Evolutionary conservation across 2,329 filamentous ascomycete genomes (phyloP).

Genomic region (Ophiosphaerella herpotricha): DNA sequence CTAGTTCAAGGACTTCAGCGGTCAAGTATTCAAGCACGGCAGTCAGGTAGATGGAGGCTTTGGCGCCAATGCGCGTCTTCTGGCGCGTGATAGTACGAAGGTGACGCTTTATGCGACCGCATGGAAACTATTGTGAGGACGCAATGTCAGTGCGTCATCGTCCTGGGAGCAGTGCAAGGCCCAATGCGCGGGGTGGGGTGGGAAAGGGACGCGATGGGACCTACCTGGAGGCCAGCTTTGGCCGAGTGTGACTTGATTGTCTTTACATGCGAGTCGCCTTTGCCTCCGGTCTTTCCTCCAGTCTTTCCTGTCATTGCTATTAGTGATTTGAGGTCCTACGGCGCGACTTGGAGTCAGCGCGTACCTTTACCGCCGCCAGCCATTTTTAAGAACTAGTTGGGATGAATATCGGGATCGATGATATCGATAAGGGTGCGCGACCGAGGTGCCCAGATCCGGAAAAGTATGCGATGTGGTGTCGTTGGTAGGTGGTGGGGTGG

Average conservation of each 20-base stretch:
- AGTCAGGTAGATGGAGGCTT: constrained; percentile 97
- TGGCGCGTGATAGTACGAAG: constrained; percentile 99
- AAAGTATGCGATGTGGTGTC: constrained; percentile 35
- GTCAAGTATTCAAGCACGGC: constrained; percentile 98
- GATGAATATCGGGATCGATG: constrained; percentile 26
- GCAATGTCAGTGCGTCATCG: constrained; percentile 31
- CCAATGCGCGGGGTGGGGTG: constrained; percentile 25
- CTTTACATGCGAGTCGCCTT: constrained; percentile 78
- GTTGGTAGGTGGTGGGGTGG: constrained; percentile 41
- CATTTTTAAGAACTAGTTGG: constrained; percentile 53
- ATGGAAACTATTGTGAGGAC: constrained; percentile 75
- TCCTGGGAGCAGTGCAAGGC: constrained; percentile 11
- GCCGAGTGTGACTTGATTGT: constrained; percentile 92
- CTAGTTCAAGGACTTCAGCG: constrained; percentile 95
- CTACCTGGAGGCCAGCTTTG: constrained; percentile 93
- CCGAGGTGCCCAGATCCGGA: constrained; percentile 27
- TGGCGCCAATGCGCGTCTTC: constrained; percentile 99
- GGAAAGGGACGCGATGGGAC: constrained; percentile 47
- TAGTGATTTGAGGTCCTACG: constrained; percentile 20
- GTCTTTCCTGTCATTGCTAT: constrained; percentile 53
- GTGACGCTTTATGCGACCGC: constrained; percentile 99
- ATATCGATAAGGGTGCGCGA: constrained; percentile 40
- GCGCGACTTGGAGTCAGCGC: constrained; percentile 49
- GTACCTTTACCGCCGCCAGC: constrained; percentile 88
- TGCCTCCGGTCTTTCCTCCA: constrained; percentile 89